Evolutionary conservation across 768 basidiomycete genomes (phyloP), one percentile per base, ranked within the genome.

Genomic region (Suillus placidus): DNA sequence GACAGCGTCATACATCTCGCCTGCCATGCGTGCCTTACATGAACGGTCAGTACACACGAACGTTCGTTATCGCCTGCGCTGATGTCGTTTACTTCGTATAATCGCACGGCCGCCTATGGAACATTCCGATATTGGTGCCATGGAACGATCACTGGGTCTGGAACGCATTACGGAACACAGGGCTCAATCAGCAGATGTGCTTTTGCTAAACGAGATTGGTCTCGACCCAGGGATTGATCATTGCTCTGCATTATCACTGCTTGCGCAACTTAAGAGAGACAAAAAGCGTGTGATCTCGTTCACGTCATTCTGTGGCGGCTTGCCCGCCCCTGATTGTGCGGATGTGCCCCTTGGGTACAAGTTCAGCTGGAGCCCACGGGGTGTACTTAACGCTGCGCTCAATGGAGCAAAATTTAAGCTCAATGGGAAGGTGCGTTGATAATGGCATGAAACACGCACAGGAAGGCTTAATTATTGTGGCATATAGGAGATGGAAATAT

Each of bases 181-280:
- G 4, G 93, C 94, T 4, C 66, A 80, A 43, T 72, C 82, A 4
- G 83, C 87, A 1, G 85, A 85, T 40, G 85, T 96, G 8, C 78
- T 96, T 1, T 79, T 97, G 2, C 81, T 97, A 51, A 96, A 94
- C 69, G 96, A 98, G 77, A 93, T 97, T 43, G 92, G 93, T 1
- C 82, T 95, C 1, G 94, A 96, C 73, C 94, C 94, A 0, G 94
- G 94, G 2, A 88, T 96, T 63, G 94, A 95, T 76, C 94, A 95
- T 72, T 89, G 92, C 74, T 93, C 92, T 13, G 95, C 94, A 0
- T 84, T 94, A 71, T 84, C 88, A 0, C 80, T 97, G 18, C 76
- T 95, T 37, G 78, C 80, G 26, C 78, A 80, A 34, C 77, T 91
- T 4, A 80, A 80, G 43, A 71, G 76, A 10, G 76, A 86, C 69